Percentiles rank a stretch among this genome's conserved stretches.
These are phyloP conservation scores for Shiraia sp. DNA, from an alignment of 2,329 filamentous ascomycete species.

Conservation along the genomic window DNA sequence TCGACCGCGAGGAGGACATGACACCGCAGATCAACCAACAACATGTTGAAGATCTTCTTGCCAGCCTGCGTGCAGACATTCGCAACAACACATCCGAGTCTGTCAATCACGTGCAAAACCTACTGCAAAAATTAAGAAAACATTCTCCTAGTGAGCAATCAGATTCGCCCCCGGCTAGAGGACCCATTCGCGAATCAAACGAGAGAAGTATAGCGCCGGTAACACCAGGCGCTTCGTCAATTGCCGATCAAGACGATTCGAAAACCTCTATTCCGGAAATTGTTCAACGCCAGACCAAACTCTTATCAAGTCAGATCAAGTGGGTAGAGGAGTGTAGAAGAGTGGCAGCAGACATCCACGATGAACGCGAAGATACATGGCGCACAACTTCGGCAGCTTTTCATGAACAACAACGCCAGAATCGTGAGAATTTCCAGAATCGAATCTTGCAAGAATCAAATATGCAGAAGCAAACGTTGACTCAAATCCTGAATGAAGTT, in stretches of 20 bases:
- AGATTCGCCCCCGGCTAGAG: neutral
- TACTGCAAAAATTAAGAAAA: constrained; percentile 47
- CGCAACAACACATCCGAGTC: constrained; percentile 35
- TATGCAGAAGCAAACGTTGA: constrained; percentile 33
- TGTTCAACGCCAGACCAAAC: constrained; percentile 25
- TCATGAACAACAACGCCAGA: constrained; percentile 41
- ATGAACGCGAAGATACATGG: constrained; percentile 46
- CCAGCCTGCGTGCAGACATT: constrained; percentile 25
- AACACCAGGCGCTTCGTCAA: constrained; percentile 18
- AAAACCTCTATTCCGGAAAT: constrained; percentile 17
- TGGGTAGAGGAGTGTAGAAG: constrained; percentile 48
- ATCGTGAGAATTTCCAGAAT: constrained; percentile 42
- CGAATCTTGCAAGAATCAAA: constrained; percentile 37
- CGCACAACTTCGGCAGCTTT: constrained; percentile 46
- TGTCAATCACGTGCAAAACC: constrained; percentile 57
- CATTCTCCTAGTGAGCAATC: constrained; percentile 8
- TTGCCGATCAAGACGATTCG: constrained; percentile 10
- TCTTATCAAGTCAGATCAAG: constrained; percentile 40
- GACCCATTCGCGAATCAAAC: constrained; percentile 3
- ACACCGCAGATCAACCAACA: constrained; percentile 25
- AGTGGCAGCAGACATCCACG: constrained; percentile 37
- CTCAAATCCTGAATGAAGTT: constrained; percentile 32
- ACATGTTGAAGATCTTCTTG: constrained; percentile 20
- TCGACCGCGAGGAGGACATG: constrained; percentile 14
- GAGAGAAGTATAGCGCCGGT: constrained; percentile 1